Percentiles rank a stretch among this genome's conserved stretches.
Conservation (phyloP, 1,139 yeast genomes). For the Candida glucosophila region DNA sequence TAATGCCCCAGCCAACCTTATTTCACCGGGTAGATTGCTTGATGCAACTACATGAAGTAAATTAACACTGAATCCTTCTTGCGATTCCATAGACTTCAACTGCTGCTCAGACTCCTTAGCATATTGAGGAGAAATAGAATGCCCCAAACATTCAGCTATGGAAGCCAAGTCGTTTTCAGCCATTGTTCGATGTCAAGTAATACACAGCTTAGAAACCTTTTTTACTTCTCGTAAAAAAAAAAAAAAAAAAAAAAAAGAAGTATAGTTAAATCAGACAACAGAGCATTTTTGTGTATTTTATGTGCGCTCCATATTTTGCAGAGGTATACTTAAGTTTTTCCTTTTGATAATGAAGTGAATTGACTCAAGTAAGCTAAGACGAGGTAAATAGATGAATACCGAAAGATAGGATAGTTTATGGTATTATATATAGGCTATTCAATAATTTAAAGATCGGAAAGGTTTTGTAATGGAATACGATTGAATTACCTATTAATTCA, state of each 20-base stretch:
- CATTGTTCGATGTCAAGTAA: constrained; percentile 16
- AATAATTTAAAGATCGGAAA: constrained; percentile 2
- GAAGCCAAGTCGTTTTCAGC: constrained; percentile 32
- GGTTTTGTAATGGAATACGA: constrained; percentile 1
- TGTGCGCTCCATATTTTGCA: no score
- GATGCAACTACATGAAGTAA: constrained; percentile 75
- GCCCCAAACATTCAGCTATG: constrained; percentile 39
- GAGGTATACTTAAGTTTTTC: no score
- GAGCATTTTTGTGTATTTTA: no score
- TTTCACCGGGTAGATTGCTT: constrained; percentile 40
- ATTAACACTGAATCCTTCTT: constrained; percentile 67
- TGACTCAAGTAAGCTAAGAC: no score
- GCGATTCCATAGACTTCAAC: constrained; percentile 52
- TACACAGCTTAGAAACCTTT: no score
- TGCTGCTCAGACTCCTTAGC: constrained; percentile 57
- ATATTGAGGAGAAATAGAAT: constrained; percentile 39
- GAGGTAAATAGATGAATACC: no score
- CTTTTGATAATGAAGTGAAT: no score
- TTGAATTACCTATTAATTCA: constrained; percentile 1
- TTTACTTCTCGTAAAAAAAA: no score
- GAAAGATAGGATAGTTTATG: no score
- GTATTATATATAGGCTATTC: neutral
- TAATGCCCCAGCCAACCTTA: constrained; percentile 81
- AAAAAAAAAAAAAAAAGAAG: no score
- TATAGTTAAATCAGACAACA: no score